Conservation (phyloP, 208 protist species). For the Trypanosoma grayi region DNA sequence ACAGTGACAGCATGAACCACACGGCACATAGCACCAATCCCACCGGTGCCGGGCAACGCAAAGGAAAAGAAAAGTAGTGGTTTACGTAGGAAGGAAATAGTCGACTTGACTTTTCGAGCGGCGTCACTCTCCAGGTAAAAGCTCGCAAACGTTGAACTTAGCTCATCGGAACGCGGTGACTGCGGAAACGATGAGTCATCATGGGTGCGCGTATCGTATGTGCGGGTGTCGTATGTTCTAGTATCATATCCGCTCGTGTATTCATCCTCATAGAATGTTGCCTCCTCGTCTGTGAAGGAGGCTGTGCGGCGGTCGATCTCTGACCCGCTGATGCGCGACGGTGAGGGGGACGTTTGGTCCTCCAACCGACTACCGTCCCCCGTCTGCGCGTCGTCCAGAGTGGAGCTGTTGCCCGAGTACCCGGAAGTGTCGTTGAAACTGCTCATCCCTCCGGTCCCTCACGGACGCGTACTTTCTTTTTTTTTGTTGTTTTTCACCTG, state of each 20-base stretch:
- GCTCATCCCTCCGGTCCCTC: conserved; percentile 50
- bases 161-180: conserved; percentile 61
- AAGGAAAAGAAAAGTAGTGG: conserved; percentile 67
- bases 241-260: conserved; percentile 24
- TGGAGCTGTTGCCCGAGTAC: conserved; percentile 10
- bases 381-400: not conserved
- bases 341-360: conserved; percentile 6
- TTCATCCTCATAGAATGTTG: conserved; percentile 20
- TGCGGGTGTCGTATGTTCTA: conserved; percentile 17
- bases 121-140: conserved; percentile 76
- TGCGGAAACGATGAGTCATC: conserved; percentile 49
- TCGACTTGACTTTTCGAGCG: conserved; percentile 28
- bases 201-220: conserved; percentile 24
- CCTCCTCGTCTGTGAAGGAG: conserved; percentile 16
- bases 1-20: conserved; percentile 32
- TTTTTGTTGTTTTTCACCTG: not conserved
- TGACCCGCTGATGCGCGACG: conserved; percentile 14
- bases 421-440: conserved; percentile 52
- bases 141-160: conserved; percentile 79
- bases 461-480: not conserved
- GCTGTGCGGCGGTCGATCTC: conserved; percentile 14
- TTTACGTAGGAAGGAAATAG: conserved; percentile 44
- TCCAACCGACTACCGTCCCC: not conserved
- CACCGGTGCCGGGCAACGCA: conserved; percentile 43
- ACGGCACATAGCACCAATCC: conserved; percentile 36